A percentile compares a stretch with the other conserved stretches of the same genome.
Conservation (phyloP, 1,139 yeast genomes). For the Pichia sp. region DNA sequence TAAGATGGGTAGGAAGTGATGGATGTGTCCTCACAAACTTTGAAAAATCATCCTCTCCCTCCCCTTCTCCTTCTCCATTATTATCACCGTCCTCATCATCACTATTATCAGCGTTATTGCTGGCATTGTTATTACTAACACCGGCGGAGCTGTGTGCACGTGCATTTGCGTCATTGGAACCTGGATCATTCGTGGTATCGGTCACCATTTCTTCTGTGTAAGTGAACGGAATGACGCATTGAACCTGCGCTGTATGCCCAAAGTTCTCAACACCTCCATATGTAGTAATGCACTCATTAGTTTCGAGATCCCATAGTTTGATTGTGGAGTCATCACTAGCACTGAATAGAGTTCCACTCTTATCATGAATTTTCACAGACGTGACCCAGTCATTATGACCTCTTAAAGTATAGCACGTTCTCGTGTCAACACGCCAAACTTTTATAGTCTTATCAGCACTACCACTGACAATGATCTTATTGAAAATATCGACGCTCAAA, state of each 20-base stretch:
- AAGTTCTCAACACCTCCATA: conserved; percentile 69
- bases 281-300: conserved; percentile 70
- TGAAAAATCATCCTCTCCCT: conserved; percentile 5
- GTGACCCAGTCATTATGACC: conserved; percentile 95
- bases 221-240: conserved; percentile 77
- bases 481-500: conserved; percentile 68
- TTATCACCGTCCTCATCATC: conserved; percentile 16
- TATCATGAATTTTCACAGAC: conserved; percentile 77
- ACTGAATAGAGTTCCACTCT: conserved; percentile 72
- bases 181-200: conserved; percentile 27
- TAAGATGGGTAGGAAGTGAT: conserved; percentile 64
- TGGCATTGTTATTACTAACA: conserved; percentile 5
- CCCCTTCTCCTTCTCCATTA: conserved; percentile 8
- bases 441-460: conserved; percentile 88
- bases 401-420: conserved; percentile 85
- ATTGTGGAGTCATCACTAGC: conserved; percentile 91
- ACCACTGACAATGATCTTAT: conserved; percentile 84
- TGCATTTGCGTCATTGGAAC: not conserved
- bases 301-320: conserved; percentile 87
- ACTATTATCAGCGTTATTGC: conserved; percentile 13
- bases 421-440: conserved; percentile 92
- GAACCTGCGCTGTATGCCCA: conserved; percentile 81
- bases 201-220: conserved; percentile 46
- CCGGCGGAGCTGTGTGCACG: conserved; percentile 18
- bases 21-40: conserved; percentile 8